Evolutionary conservation across 2,329 filamentous ascomycete species (phyloP), one percentile per base, ranked within the genome.

Genomic region (Penicillium palitans): DNA sequence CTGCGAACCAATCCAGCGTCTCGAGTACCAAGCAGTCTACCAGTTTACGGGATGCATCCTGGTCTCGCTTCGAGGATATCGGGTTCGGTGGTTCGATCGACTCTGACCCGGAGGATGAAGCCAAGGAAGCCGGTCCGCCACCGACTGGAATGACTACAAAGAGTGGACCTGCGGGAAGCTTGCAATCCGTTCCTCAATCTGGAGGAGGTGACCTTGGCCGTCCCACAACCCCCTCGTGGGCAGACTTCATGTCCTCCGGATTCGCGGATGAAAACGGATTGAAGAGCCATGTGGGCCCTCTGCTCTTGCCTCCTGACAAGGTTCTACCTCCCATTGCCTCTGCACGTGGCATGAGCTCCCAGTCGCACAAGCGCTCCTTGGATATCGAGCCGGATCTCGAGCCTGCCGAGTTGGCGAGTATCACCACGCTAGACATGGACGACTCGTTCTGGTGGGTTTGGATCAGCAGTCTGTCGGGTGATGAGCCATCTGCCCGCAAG

Each of bases 381-480:
- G 87, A 92, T 64, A 83, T 82, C 15, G 86, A 90, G 54, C 77
- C 77, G 25, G 81, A 85, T 41, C 80, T 97, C 0, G 92, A 97
- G 64, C 95, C 93, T 0, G 95, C 92, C 52, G 95, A 99, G 80
- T 83, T 99, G 57, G 95, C 95, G 31, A 98, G 92, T 72, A 96
- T 99, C 70, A 90, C 85, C 25, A 84, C 84, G 39, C 85, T 98
- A 57, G 88, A 95, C 62, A 81, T 99, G 6, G 95, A 99, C 68
- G 93, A 98, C 73, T 89, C 92, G 1, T 99, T 99, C 75, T 99
- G 95, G 95, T 98, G 95, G 93, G 95, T 98, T 4, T 99, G 95
- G 95, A 98, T 99, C 83, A 96, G 87, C 67, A 98, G 93, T 81
- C 79, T 99, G 69, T 92, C 93, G 1, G 90, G 87, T 0, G 95